phyloP scores from a whole-genome alignment of 495 filamentous ascomycete species.

The Xylaria flabelliformis region DNA sequence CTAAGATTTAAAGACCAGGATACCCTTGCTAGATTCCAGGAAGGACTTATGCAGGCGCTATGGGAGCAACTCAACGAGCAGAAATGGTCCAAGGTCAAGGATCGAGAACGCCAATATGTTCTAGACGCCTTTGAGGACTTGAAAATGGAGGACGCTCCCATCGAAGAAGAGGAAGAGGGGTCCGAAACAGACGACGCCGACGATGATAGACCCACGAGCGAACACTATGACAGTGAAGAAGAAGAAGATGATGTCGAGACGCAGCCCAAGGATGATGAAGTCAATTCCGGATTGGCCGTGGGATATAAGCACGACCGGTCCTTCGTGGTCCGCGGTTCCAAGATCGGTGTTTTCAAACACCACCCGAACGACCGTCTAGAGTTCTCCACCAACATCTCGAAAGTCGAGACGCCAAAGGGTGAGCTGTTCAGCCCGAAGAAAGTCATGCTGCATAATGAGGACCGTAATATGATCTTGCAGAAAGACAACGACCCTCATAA shows the following conservation, averaged over 20 bases:
- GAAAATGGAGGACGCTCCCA: conserved; percentile 78
- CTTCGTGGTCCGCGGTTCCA: conserved; percentile 94
- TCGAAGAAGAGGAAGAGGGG: conserved; percentile 69
- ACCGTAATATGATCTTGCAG: conserved; percentile 91
- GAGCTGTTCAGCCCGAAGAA: conserved; percentile 93
- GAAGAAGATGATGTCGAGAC: conserved; percentile 84
- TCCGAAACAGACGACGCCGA: conserved; percentile 68
- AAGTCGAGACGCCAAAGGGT: conserved; percentile 88
- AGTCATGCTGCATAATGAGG: conserved; percentile 96
- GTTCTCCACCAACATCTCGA: conserved; percentile 97
- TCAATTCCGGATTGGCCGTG: conserved; percentile 96
- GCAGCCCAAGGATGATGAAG: conserved; percentile 75
- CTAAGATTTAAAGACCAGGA: conserved; percentile 85
- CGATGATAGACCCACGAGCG: conserved; percentile 60
- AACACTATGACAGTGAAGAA: conserved; percentile 89
- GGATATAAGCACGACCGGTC: conserved; percentile 97
- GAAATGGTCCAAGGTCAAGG: conserved; percentile 93
- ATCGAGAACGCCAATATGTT: conserved; percentile 91
- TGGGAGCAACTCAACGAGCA: conserved; percentile 97
- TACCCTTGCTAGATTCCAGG: conserved; percentile 85
- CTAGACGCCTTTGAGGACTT: conserved; percentile 95
- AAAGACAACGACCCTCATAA: conserved; percentile 84
- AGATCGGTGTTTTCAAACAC: conserved; percentile 99
- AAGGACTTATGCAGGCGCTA: conserved; percentile 90
- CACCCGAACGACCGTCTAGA: conserved; percentile 90